Evolutionary conservation across 1,284 basidiomycete species (phyloP).

Genomic region (Heterobasidion irregulare): DNA sequence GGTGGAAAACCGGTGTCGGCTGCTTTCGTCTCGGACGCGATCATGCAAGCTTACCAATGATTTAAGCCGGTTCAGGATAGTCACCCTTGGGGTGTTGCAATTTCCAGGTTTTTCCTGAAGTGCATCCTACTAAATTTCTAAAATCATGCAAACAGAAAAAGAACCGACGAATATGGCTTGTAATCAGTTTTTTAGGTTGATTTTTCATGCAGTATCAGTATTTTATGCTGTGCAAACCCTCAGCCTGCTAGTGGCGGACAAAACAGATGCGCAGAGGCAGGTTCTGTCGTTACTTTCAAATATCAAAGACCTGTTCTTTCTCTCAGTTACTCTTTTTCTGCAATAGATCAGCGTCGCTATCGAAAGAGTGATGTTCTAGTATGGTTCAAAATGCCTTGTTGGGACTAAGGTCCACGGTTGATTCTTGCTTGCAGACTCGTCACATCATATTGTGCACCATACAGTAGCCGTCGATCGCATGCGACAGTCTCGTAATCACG

Average conservation of each 20-base stretch:
- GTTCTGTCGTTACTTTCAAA: conserved; percentile 18
- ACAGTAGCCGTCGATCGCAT: neutral
- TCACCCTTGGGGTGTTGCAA: neutral
- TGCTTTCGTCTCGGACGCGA: conserved; percentile 81
- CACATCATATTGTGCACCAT: neutral
- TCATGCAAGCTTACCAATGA: conserved; percentile 85
- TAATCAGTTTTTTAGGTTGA: conserved; percentile 12
- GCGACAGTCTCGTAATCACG: too few species aligned
- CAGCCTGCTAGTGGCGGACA: conserved; percentile 6
- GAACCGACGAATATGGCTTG: conserved; percentile 5
- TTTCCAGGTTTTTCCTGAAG: conserved; percentile 8
- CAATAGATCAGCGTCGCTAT: conserved; percentile 15
- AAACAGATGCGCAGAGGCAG: conserved; percentile 19
- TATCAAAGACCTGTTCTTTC: conserved; percentile 11
- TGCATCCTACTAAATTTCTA: conserved; percentile 11
- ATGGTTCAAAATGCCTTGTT: neutral
- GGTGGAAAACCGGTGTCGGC: conserved; percentile 85
- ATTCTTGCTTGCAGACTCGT: neutral
- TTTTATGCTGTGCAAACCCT: conserved; percentile 11
- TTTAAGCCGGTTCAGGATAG: neutral
- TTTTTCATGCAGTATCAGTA: conserved; percentile 4
- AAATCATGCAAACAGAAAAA: conserved; percentile 8
- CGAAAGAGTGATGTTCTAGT: neutral
- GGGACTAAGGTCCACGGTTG: neutral
- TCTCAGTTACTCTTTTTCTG: conserved; percentile 16